A percentile compares a stretch with the other conserved stretches of the same genome.
Conservation (phyloP, 495 filamentous ascomycete genomes). For the Neurospora sp. region DNA sequence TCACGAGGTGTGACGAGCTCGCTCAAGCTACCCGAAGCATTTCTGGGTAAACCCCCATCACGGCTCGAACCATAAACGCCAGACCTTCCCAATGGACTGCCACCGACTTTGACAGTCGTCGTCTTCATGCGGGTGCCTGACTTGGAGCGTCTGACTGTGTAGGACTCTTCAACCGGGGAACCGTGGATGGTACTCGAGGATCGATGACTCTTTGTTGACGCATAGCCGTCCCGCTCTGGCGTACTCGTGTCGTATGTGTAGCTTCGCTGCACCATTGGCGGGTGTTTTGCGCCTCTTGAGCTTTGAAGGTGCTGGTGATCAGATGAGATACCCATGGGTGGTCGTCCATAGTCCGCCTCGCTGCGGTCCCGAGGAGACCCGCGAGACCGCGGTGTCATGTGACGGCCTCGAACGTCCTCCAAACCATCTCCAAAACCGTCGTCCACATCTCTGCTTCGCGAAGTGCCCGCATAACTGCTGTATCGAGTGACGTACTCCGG, state of each 20-base stretch:
- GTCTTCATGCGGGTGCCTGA: constrained; percentile 22
- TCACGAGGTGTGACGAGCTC: constrained; percentile 20
- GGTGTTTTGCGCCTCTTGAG: constrained; percentile 16
- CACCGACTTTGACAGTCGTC: constrained; percentile 20
- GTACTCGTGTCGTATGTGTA: constrained; percentile 17
- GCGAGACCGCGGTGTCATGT: constrained; percentile 22
- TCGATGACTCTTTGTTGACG: constrained; percentile 27
- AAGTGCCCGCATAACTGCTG: constrained; percentile 15
- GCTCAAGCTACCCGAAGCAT: background rate
- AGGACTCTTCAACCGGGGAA: constrained; percentile 10
- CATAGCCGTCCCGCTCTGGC: constrained; percentile 27
- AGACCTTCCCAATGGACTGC: background rate
- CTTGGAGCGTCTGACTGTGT: constrained; percentile 17
- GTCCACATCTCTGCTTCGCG: constrained; percentile 33
- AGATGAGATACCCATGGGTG: constrained; percentile 11
- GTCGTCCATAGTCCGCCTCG: constrained; percentile 21
- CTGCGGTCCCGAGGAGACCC: constrained; percentile 22
- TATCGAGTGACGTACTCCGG: constrained; percentile 30
- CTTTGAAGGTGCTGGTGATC: background rate
- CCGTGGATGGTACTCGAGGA: constrained; percentile 24
- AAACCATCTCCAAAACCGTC: constrained; percentile 19
- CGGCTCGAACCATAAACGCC: background rate
- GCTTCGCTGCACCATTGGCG: constrained; percentile 20
- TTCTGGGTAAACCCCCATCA: background rate
- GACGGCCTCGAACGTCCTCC: constrained; percentile 27